Evolutionary conservation across 495 filamentous ascomycete genomes (phyloP).

Genomic region (Penicillium daleae): DNA sequence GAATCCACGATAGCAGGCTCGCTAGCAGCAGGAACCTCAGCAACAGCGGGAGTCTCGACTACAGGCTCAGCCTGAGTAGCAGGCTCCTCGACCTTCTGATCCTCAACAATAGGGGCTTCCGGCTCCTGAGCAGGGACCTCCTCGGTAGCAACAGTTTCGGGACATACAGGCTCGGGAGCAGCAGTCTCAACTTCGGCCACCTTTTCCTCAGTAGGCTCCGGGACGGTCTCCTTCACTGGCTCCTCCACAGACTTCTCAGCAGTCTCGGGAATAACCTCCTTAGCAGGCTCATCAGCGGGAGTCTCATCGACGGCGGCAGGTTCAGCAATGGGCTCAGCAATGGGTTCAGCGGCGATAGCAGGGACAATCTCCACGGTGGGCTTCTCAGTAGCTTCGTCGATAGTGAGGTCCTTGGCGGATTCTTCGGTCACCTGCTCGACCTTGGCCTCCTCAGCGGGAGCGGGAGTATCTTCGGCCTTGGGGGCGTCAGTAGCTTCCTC

Average conservation of each 20-base stretch:
- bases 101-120: background rate
- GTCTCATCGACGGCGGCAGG: too few species aligned
- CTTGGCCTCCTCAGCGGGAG: background rate
- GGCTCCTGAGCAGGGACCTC: conserved; percentile 2
- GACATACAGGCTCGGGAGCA: conserved; percentile 1
- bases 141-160: conserved; percentile 5
- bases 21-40: conserved; percentile 3
- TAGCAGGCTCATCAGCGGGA: too few species aligned
- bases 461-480: background rate
- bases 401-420: conserved; percentile 11
- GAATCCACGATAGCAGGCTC: conserved; percentile 13
- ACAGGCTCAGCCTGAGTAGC: conserved; percentile 5
- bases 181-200: conserved; percentile 12
- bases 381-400: conserved; percentile 10
- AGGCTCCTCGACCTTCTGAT: background rate
- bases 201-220: conserved; percentile 15
- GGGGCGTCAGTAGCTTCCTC: background rate
- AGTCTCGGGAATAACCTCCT: too few species aligned
- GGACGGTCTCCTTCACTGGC: conserved; percentile 13
- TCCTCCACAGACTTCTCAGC: conserved; percentile 9
- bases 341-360: too few species aligned
- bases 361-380: background rate
- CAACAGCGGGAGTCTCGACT: conserved; percentile 9
- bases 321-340: too few species aligned
- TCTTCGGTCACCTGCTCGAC: conserved; percentile 11